Evolutionary conservation across 768 basidiomycete species (phyloP).

Genomic region (Ramaria sp.): DNA sequence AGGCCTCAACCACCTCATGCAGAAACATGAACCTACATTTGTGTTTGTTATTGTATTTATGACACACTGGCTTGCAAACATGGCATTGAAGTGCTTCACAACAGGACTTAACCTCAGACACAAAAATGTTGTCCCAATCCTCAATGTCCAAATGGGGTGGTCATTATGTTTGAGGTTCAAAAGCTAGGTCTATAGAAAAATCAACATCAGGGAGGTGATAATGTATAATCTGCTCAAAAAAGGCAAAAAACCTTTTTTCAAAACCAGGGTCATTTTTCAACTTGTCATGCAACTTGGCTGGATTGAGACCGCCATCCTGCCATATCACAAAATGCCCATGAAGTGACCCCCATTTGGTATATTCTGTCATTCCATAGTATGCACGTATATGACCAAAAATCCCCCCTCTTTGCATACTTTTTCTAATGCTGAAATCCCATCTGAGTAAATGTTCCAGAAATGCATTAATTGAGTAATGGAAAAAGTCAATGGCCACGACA

Average conservation of each 20-base stretch:
- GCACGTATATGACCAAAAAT: constrained; percentile 23
- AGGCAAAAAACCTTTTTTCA: constrained; percentile 18
- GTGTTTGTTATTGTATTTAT: constrained; percentile 21
- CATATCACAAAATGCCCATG: constrained; percentile 26
- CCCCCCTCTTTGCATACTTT: constrained; percentile 13
- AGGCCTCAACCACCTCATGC: constrained; percentile 20
- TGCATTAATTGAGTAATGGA: constrained; percentile 16
- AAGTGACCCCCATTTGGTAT: constrained; percentile 18
- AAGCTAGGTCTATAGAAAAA: constrained; percentile 9
- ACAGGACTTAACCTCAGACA: constrained; percentile 13
- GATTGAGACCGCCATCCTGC: constrained; percentile 22
- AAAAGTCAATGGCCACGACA: constrained; percentile 27
- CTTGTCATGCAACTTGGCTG: constrained; percentile 19
- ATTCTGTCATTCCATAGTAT: constrained; percentile 20
- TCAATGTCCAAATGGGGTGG: constrained; percentile 14
- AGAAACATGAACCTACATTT: constrained; percentile 24
- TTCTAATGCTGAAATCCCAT: constrained; percentile 17
- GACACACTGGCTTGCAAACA: constrained; percentile 17
- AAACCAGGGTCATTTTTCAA: constrained; percentile 12
- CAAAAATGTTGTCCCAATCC: constrained; percentile 12
- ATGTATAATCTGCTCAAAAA: constrained; percentile 24
- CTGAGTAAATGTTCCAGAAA: constrained; percentile 20
- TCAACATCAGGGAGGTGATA: constrained; percentile 22
- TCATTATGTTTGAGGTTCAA: constrained; percentile 17
- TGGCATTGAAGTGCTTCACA: constrained; percentile 18